Conservation (phyloP, 148 eudicot species). For the Rhododendron ferrugineum region DNA sequence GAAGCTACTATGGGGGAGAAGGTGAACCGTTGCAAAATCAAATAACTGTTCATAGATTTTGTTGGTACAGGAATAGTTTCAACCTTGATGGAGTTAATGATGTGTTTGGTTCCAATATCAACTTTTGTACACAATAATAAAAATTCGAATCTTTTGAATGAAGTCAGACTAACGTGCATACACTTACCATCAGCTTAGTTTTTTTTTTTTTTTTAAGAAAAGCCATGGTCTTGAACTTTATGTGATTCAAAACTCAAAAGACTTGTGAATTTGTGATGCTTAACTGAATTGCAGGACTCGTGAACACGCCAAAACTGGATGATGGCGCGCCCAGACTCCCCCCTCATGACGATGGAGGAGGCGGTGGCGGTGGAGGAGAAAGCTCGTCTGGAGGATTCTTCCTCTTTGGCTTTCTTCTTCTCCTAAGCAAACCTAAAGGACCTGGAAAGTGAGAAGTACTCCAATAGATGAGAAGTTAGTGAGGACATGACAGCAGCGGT, state of each 20-base stretch:
- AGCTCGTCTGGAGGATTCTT: neutral
- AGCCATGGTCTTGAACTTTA: neutral
- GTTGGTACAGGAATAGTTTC: neutral
- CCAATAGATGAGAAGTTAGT: neutral
- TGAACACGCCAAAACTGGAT: neutral
- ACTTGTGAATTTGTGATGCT: neutral
- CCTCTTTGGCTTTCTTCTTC: too few species aligned
- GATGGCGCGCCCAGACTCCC: neutral
- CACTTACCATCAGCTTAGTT: neutral
- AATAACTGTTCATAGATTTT: neutral
- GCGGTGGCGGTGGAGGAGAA: neutral
- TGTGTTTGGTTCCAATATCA: neutral
- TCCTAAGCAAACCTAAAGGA: too few species aligned
- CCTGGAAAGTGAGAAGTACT: too few species aligned
- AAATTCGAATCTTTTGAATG: too few species aligned
- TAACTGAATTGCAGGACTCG: neutral
- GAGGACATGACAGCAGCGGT: neutral
- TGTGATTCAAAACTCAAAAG: neutral
- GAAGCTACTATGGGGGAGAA: neutral
- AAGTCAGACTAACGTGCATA: neutral
- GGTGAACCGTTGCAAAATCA: neutral
- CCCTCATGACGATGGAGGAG: neutral
- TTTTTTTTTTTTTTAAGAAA: neutral
- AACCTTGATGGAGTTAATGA: neutral
- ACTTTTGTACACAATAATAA: neutral